Conservation (phyloP, 495 filamentous ascomycete species). For the Parathielavia hyrcaniae region DNA sequence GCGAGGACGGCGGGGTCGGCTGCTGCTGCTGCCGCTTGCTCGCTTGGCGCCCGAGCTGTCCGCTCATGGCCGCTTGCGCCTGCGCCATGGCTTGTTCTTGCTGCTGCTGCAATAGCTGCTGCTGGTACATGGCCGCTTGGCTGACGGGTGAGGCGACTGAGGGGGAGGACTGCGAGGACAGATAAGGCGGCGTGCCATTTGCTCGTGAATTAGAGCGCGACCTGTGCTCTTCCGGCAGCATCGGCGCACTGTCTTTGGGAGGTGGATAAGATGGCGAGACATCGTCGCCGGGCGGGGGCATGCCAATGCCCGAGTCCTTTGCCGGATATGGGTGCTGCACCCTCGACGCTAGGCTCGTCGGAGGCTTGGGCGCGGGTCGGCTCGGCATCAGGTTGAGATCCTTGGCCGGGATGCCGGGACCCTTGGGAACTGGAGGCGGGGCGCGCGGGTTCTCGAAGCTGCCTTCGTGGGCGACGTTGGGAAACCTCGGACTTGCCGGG, state of each 20-base stretch:
- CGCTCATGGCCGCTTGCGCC: constrained; percentile 56
- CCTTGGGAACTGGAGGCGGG: constrained; percentile 78
- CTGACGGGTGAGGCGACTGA: constrained; percentile 28
- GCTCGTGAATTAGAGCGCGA: constrained; percentile 50
- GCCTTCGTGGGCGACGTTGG: constrained; percentile 72
- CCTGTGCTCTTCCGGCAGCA: constrained; percentile 50
- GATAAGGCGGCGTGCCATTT: constrained; percentile 45
- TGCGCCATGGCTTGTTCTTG: constrained; percentile 73
- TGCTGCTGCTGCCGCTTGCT: constrained; percentile 59
- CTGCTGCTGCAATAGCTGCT: constrained; percentile 58
- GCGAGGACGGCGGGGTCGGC: constrained; percentile 48
- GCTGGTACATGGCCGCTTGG: constrained; percentile 56
- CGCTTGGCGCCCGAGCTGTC: constrained; percentile 53
- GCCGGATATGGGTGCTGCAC: constrained; percentile 42
- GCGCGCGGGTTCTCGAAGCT: constrained; percentile 97
- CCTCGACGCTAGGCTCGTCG: constrained; percentile 44
- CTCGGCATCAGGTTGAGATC: constrained; percentile 54
- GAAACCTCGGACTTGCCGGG: constrained; percentile 86
- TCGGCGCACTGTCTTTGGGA: constrained; percentile 43
- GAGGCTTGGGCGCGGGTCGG: constrained; percentile 61
- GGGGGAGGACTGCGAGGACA: constrained; percentile 29
- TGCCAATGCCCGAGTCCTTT: constrained; percentile 51
- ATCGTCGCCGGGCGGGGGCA: constrained; percentile 51
- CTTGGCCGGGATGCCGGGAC: constrained; percentile 37
- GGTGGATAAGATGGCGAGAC: constrained; percentile 41